Evolutionary conservation across 495 filamentous ascomycete species (phyloP), one percentile per base, ranked within the genome.

Genomic region (Gamarada debralockiae): DNA sequence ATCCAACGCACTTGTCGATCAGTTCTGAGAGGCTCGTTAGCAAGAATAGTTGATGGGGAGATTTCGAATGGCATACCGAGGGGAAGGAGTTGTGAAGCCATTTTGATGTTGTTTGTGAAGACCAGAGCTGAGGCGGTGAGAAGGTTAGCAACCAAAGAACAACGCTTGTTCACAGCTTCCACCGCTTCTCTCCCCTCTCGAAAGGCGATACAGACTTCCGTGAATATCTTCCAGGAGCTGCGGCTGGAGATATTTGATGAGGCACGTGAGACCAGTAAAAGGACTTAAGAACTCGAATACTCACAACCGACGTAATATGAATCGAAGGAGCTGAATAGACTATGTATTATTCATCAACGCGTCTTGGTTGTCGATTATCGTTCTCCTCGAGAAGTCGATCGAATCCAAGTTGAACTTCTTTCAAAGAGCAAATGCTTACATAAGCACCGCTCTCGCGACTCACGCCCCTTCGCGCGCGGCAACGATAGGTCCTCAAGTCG

Each of bases 1-100:
- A 97, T 33, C 95, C 93, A 51, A 97, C 90, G 70, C 95, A 97
- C 70, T 97, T 96, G 72, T 98, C 93, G 71, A 98, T 96, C 63
- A 98, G 79, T 70, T 98, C 93, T 97, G 58, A 25, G 17, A 48
- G 18, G 2, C 9, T n/a, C 24, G 25, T 60, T 27, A 61, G 63
- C 21, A 61, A 52, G 13, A 17, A 29, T 17, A 5, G 50, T 68
- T 51, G 68, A 63, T 13, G 24, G 37, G 18, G 24, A 18, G 24
- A 29, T 17, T 47, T 12, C 23, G 49, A 20, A 17, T 12, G 25
- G 55, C 60, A 45, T 69, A 89, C 87, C 87, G 46, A 92, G 75
- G 44, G 87, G 87, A 36, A 90, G 82, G 34, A 92, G 80, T 72
- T 92, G 87, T 27, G 87, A 89, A 18, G 87, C 83, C 87, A 91